phyloP scores from a whole-genome alignment of 441 rosid genomes.

The Kokia cookei region DNA sequence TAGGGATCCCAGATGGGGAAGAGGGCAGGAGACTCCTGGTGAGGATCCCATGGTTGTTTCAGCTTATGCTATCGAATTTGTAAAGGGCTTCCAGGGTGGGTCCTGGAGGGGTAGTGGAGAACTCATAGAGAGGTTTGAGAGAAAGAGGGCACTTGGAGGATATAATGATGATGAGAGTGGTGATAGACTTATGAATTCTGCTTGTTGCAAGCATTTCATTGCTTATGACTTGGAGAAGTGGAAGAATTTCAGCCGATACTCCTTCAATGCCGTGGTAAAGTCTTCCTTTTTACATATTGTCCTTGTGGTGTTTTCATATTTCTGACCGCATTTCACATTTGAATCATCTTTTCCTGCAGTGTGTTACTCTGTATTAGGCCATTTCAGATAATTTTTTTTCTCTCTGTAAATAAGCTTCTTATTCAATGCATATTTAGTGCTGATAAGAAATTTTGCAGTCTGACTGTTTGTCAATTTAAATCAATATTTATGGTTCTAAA shows the following conservation, averaged over 20 bases:
- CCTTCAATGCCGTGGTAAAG: conserved; percentile 59
- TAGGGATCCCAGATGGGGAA: conserved; percentile 76
- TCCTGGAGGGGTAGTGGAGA: conserved; percentile 16
- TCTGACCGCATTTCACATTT: not conserved
- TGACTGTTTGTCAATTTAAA: not conserved
- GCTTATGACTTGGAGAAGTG: conserved; percentile 73
- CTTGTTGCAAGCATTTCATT: conserved; percentile 71
- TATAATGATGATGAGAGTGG: conserved; percentile 14
- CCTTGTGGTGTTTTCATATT: not conserved
- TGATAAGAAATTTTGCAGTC: not conserved
- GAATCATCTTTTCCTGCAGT: not conserved
- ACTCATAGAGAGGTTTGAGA: conserved; percentile 18
- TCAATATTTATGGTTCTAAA: not conserved
- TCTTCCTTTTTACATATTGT: not conserved
- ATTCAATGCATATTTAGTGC: too few relatives aligned
- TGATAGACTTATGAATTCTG: conserved; percentile 52
- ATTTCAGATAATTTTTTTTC: not conserved
- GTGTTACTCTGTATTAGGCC: not conserved
- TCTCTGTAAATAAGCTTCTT: not conserved
- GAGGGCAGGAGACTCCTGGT: conserved; percentile 75
- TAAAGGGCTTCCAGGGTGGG: conserved; percentile 58
- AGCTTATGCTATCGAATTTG: conserved; percentile 39
- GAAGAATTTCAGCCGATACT: conserved; percentile 50
- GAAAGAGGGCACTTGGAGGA: conserved; percentile 23
- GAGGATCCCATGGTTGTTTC: conserved; percentile 63